Conservation (phyloP, 306 rosid species). For the Gynostemma pentaphyllum region DNA sequence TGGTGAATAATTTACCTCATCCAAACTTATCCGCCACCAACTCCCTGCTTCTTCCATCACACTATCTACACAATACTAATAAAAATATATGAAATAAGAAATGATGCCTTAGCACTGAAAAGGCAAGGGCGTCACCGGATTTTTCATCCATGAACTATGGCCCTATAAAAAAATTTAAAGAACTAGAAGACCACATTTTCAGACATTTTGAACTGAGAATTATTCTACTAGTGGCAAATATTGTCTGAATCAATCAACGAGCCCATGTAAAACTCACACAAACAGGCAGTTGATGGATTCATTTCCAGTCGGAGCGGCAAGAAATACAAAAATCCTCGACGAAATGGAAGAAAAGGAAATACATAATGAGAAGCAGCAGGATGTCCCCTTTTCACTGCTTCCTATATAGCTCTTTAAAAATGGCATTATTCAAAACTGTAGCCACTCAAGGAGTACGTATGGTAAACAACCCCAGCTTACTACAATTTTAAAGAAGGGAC, state of each 20-base stretch:
- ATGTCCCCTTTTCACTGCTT: slow-evolving; percentile 9
- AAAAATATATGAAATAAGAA: not conserved
- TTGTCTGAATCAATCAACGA: not conserved
- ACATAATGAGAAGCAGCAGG: not conserved
- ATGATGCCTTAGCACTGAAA: not conserved
- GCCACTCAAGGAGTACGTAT: slow-evolving; percentile 4
- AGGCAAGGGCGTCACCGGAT: too few relatives aligned
- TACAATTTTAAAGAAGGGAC: not conserved
- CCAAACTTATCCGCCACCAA: too few relatives aligned
- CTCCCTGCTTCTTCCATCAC: too few relatives aligned
- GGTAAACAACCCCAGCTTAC: slow-evolving; percentile 9
- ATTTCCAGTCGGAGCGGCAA: not conserved
- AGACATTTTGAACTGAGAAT: not conserved
- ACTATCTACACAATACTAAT: too few relatives aligned
- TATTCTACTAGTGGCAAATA: not conserved
- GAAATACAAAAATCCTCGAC: slow-evolving; percentile 1
- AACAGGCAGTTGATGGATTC: slow-evolving; percentile 4
- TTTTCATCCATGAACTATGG: too few relatives aligned
- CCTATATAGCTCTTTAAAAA: slow-evolving; percentile 12
- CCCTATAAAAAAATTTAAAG: too few relatives aligned
- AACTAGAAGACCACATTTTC: not conserved
- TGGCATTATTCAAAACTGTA: slow-evolving; percentile 13
- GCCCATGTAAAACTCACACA: not conserved
- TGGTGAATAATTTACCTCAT: too few relatives aligned
- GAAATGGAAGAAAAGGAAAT: not conserved